phyloP scores from a whole-genome alignment of 2,329 filamentous ascomycete genomes.

The Fusarium humuli region DNA sequence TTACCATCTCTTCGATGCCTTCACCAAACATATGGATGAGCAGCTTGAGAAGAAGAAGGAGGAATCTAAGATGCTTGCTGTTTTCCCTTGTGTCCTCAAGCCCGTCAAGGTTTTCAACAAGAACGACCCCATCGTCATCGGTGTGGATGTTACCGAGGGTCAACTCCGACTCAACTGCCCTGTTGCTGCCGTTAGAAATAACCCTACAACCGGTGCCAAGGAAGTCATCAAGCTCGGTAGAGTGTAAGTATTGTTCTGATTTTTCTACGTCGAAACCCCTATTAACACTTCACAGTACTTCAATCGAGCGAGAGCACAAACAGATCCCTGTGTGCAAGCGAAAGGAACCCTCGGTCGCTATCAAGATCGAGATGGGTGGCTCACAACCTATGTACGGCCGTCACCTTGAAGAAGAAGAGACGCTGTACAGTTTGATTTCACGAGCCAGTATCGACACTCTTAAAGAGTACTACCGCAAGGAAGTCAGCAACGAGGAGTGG shows the following conservation, averaged over 20 bases:
- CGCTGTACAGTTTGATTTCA: slow-evolving; percentile 87
- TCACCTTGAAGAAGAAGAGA: slow-evolving; percentile 92
- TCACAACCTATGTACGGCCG: slow-evolving; percentile 95
- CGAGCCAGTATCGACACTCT: slow-evolving; percentile 91
- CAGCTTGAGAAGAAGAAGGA: slow-evolving; percentile 94
- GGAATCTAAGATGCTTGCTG: slow-evolving; percentile 92
- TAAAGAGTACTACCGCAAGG: slow-evolving; percentile 93
- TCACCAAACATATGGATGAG: slow-evolving; percentile 93
- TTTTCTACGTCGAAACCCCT: slow-evolving; percentile 36
- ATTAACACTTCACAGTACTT: slow-evolving; percentile 71
- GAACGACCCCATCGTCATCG: slow-evolving; percentile 92
- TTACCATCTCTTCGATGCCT: slow-evolving; percentile 97
- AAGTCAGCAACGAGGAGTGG: slow-evolving; percentile 95
- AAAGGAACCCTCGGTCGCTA: slow-evolving; percentile 94
- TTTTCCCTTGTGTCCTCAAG: slow-evolving; percentile 93
- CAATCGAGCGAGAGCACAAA: slow-evolving; percentile 98
- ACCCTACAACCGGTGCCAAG: slow-evolving; percentile 81
- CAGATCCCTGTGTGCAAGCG: slow-evolving; percentile 92
- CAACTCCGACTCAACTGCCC: slow-evolving; percentile 88
- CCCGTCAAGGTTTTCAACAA: slow-evolving; percentile 98
- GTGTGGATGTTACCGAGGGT: slow-evolving; percentile 95
- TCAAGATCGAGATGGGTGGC: slow-evolving; percentile 95
- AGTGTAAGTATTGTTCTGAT: slow-evolving; percentile 76
- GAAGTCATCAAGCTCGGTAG: slow-evolving; percentile 87
- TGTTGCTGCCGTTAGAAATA: slow-evolving; percentile 86